Base-by-base conservation (phyloP, 495 filamentous ascomycete genomes). In the Glonium stellatum region DNA sequence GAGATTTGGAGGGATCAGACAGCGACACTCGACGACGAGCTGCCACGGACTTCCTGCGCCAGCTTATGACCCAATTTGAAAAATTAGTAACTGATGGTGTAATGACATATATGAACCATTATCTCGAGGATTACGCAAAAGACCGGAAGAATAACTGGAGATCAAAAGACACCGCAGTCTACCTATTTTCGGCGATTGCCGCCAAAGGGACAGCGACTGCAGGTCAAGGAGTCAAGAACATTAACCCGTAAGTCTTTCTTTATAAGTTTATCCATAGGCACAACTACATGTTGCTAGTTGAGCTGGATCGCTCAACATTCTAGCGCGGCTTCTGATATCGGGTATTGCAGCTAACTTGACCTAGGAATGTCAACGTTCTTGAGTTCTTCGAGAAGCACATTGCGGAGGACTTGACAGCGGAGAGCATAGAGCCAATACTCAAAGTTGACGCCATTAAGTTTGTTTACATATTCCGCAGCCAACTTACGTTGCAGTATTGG, bases 381-480 rank as follows among this genome's bases (percentile, higher is more conserved):
- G 86, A 92, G 23, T 99, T 95, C 77, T 96, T 99, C 75, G 84
- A 91, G 71, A 85, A 85, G 36, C 81, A 97, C 70, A 85, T 97
- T 68, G 92, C 91, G 19, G 80, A 81, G 3, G 92, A 97, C 69
- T 79, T 99, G 44, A 69, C 92, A 42, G 73, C 82, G 12, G 79
- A 83, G 5, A 81, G 80, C 11, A 79, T 86, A 0, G 79, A 92
- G 63, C 87, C 91, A 13, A 91, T 99, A 60, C 80, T 96, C 54
- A 92, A 96, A 75, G 93, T 97, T 21, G 93, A 96, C 73, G 90
- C 92, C 18, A 95, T 99, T 76, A 97, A 97, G 70, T 98, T 91
- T 70, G 79, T 97, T 21, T 95, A 97, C 74, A 86, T 82, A 48
- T 99, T 99, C 83, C 84, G 95, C 57, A 95, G 90, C 70, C 90